Percentiles rank a stretch among this genome's conserved stretches.
These are phyloP conservation scores for Mariannaea elegans DNA, from an alignment of 2,329 filamentous ascomycete species.

Conservation along the genomic window DNA sequence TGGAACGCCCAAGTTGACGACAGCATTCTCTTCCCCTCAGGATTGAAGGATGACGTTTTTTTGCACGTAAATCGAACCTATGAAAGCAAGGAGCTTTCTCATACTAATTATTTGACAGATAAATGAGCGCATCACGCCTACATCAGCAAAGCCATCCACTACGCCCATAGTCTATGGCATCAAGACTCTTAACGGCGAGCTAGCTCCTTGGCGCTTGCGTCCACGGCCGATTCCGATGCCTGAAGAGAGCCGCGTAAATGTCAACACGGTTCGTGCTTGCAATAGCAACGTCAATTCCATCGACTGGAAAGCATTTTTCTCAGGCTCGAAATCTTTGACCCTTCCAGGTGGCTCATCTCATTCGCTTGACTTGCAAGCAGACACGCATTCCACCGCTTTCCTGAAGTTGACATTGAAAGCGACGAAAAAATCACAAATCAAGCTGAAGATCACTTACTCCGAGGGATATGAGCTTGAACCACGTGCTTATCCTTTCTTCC, in stretches of 20 bases:
- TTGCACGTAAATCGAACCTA: conserved; percentile 12
- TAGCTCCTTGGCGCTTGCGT: conserved; percentile 25
- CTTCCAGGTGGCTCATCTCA: conserved; percentile 9
- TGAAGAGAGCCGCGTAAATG: conserved; percentile 5
- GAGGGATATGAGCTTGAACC: conserved; percentile 29
- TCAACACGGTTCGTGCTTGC: conserved; percentile 4
- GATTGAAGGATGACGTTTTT: conserved; percentile 19
- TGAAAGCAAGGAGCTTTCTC: too few relatives aligned
- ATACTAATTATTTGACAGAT: conserved; percentile 7
- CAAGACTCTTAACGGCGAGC: conserved; percentile 24
- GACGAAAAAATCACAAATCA: conserved; percentile 1
- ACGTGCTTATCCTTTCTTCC: conserved; percentile 25
- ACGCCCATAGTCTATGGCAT: conserved; percentile 17
- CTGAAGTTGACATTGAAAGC: conserved; percentile 18
- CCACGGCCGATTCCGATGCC: conserved; percentile 22
- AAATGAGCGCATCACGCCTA: conserved; percentile 16
- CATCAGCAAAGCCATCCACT: neutral
- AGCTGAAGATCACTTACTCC: conserved; percentile 20
- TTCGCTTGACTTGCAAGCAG: conserved; percentile 18
- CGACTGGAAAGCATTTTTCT: conserved; percentile 9
- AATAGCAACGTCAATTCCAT: neutral
- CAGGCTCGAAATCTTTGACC: neutral
- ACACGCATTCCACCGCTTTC: conserved; percentile 25
- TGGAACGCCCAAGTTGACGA: conserved; percentile 20
- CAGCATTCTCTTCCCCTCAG: conserved; percentile 15